These are phyloP conservation scores for Moringa oleifera DNA, from an alignment of 345 rosid genomes.

Conservation along the genomic window DNA sequence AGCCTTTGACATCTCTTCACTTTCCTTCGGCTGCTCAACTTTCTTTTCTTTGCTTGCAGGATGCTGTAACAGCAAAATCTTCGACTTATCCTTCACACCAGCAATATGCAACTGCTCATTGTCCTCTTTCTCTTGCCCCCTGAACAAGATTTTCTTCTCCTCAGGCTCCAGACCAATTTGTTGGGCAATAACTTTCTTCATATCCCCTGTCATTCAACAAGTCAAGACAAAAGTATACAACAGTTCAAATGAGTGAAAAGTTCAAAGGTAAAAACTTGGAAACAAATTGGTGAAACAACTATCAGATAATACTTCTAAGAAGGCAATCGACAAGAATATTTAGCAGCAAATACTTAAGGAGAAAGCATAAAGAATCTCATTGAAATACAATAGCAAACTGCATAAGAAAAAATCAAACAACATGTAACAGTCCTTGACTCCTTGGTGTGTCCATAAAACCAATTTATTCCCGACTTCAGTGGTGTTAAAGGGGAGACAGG, in stretches of 20 bases:
- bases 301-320: no score
- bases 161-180: conserved; percentile 44
- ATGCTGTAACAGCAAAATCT: conserved; percentile 53
- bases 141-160: conserved; percentile 51
- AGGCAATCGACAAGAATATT: no score
- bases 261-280: no score
- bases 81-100: conserved; percentile 68
- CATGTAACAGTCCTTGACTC: no score
- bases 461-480: neutral
- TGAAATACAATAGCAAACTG: no score
- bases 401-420: no score
- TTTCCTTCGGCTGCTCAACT: conserved; percentile 29
- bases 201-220: conserved; percentile 39
- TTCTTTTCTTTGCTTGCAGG: conserved; percentile 28
- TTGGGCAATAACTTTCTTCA: conserved; percentile 50
- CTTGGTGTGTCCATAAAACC: neutral
- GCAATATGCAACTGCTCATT: conserved; percentile 42
- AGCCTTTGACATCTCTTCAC: conserved; percentile 41
- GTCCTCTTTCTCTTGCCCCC: conserved; percentile 77
- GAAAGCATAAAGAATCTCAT: no score
- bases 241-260: neutral
- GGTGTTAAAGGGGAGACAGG: neutral
- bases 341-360: no score
- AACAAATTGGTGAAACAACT: no score
- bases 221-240: neutral